These are phyloP conservation scores for Elsinoe ampelina DNA, from an alignment of 2,329 filamentous ascomycete genomes.

Conservation along the genomic window DNA sequence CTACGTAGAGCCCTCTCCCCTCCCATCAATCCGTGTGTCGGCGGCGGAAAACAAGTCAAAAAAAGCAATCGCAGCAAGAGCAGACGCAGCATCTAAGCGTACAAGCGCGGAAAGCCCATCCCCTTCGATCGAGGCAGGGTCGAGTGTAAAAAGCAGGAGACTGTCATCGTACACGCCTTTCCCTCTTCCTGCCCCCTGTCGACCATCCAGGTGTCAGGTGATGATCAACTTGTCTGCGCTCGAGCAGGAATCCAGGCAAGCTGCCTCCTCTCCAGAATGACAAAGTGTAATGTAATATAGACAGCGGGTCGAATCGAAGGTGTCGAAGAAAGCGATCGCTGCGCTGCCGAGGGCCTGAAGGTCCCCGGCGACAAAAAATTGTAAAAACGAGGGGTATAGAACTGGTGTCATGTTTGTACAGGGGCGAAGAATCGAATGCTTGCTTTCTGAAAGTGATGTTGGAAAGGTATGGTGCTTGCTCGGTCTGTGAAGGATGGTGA, in stretches of 20 bases:
- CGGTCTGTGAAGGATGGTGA: background rate
- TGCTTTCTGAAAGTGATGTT: background rate
- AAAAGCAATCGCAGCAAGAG: background rate
- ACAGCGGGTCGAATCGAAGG: background rate
- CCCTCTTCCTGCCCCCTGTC: background rate
- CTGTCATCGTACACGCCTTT: background rate
- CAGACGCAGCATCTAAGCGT: background rate
- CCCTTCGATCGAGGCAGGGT: too few species aligned
- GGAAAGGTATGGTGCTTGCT: background rate
- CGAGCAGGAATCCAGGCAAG: too few species aligned
- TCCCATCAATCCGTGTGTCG: background rate
- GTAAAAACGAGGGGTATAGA: conserved; percentile 10
- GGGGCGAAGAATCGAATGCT: background rate
- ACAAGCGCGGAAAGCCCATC: background rate
- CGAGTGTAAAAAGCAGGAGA: too few species aligned
- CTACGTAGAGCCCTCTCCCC: conserved; percentile 3
- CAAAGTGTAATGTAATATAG: background rate
- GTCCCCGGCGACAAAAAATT: background rate
- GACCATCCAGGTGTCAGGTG: background rate
- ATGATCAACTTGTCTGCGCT: background rate
- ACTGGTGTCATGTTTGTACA: conserved; percentile 7
- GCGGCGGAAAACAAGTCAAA: background rate
- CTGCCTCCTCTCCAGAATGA: background rate
- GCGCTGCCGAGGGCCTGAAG: background rate
- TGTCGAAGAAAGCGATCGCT: background rate